phyloP scores from a whole-genome alignment of 2,329 filamentous ascomycete species.

The Pseudopyrenochaeta lycopersici region DNA sequence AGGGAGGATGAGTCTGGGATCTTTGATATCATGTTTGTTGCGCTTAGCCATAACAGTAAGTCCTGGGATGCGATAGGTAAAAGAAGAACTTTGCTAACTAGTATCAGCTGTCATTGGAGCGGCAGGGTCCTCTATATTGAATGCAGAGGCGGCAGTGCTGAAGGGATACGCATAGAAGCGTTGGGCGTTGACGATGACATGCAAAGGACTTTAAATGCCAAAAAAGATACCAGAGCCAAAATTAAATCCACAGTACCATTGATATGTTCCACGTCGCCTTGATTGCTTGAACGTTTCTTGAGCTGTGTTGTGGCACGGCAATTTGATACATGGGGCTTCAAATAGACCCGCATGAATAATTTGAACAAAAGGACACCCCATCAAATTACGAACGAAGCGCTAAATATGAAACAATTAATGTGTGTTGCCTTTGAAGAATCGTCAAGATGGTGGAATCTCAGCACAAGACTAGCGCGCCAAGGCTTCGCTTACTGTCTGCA shows the following conservation, averaged over 20 bases:
- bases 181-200: neutral
- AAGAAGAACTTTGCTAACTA: conserved; percentile 22
- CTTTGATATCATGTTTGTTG: conserved; percentile 95
- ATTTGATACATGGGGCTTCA: too few relatives aligned
- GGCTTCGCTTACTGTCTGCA: conserved; percentile 15
- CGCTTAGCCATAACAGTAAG: conserved; percentile 82
- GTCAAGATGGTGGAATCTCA: too few relatives aligned
- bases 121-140: conserved; percentile 93
- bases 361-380: too few relatives aligned
- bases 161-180: conserved; percentile 75
- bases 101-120: conserved; percentile 82
- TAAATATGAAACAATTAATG: too few relatives aligned
- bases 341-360: too few relatives aligned
- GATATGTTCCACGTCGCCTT: too few relatives aligned
- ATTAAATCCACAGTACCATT: neutral
- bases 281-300: too few relatives aligned
- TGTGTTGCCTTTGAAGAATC: too few relatives aligned
- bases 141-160: conserved; percentile 89
- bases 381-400: too few relatives aligned
- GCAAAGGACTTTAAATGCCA: neutral
- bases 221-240: conserved; percentile 12
- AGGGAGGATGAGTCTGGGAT: conserved; percentile 86
- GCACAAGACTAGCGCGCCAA: neutral
- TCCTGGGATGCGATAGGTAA: conserved; percentile 10
- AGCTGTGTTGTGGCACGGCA: neutral